Percentiles rank a stretch among this genome's conserved stretches.
Evolutionary conservation across 306 rosid species (phyloP).

Genomic region (Acmispon strigosus): DNA sequence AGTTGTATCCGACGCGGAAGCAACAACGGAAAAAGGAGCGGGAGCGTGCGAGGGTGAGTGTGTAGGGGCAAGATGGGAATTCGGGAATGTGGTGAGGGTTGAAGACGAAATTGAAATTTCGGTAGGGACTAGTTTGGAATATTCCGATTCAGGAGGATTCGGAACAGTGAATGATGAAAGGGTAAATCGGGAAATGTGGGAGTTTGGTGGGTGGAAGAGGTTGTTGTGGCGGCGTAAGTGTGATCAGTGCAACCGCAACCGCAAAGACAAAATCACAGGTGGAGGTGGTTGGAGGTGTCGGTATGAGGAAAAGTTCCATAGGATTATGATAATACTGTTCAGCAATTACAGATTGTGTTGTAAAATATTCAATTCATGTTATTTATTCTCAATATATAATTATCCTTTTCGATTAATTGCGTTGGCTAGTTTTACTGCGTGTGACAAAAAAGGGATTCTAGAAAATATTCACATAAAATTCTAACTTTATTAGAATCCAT

Average conservation of each 20-base stretch:
- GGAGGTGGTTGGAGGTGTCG: constrained; percentile 26
- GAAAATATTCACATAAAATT: too few relatives aligned
- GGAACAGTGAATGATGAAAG: background rate
- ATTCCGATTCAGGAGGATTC: constrained; percentile 3
- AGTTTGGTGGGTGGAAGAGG: background rate
- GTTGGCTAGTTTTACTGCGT: background rate
- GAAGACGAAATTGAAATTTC: constrained; percentile 18
- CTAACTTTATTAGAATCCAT: too few relatives aligned
- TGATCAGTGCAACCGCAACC: constrained; percentile 4
- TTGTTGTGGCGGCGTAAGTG: constrained; percentile 15
- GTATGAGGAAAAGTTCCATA: constrained; percentile 13
- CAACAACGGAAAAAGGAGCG: background rate
- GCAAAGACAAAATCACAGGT: background rate
- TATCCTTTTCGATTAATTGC: background rate
- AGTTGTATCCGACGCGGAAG: constrained; percentile 1
- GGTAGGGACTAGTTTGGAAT: constrained; percentile 24
- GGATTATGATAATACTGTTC: background rate
- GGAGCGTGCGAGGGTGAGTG: background rate
- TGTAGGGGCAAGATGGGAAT: constrained; percentile 22
- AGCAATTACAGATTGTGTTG: constrained; percentile 13
- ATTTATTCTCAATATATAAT: constrained; percentile 12
- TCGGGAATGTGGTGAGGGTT: background rate
- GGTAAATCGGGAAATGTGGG: constrained; percentile 27
- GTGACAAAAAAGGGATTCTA: background rate
- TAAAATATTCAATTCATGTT: background rate